phyloP scores from a whole-genome alignment of 129 eudicot species.

The Scalesia atractyloides region DNA sequence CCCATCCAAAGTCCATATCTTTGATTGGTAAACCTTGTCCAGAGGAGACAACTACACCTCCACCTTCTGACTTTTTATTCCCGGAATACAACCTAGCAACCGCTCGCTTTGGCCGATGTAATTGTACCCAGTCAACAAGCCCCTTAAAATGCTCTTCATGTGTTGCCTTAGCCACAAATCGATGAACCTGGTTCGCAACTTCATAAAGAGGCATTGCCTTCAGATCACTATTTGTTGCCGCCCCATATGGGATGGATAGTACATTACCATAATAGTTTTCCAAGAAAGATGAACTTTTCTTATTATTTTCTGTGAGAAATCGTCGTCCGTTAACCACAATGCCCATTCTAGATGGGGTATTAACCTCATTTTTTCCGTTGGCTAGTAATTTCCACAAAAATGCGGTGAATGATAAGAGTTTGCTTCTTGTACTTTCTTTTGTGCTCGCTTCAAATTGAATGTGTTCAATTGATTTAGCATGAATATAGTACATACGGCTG shows the following conservation, averaged over 20 bases:
- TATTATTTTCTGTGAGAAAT: slow-evolving; percentile 16
- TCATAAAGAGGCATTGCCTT: slow-evolving; percentile 27
- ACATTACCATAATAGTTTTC: slow-evolving; percentile 59
- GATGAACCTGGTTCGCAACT: slow-evolving; percentile 38
- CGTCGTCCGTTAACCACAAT: slow-evolving; percentile 52
- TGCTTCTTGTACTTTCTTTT: slow-evolving; percentile 33
- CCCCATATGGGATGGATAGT: slow-evolving; percentile 49
- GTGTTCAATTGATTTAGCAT: slow-evolving; percentile 25
- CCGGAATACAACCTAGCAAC: slow-evolving; percentile 43
- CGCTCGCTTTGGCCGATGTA: slow-evolving; percentile 44
- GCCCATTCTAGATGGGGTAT: slow-evolving; percentile 42
- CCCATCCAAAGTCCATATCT: slow-evolving; percentile 74
- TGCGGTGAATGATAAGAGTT: slow-evolving; percentile 47
- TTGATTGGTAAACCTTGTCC: slow-evolving; percentile 60
- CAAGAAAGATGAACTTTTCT: slow-evolving; percentile 2
- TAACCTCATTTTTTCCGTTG: background rate
- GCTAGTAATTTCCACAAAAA: slow-evolving; percentile 50
- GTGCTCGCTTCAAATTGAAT: slow-evolving; percentile 43
- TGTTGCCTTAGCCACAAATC: slow-evolving; percentile 30
- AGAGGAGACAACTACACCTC: slow-evolving; percentile 63
- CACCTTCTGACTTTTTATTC: slow-evolving; percentile 21
- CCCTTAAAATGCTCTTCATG: slow-evolving; percentile 50
- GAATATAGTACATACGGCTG: slow-evolving; percentile 37
- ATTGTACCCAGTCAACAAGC: slow-evolving; percentile 55
- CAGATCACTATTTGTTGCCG: slow-evolving; percentile 25